A percentile compares a stretch with the other conserved stretches of the same genome.
phyloP scores from a whole-genome alignment of 768 basidiomycete genomes.

The Trametes meyenii region DNA sequence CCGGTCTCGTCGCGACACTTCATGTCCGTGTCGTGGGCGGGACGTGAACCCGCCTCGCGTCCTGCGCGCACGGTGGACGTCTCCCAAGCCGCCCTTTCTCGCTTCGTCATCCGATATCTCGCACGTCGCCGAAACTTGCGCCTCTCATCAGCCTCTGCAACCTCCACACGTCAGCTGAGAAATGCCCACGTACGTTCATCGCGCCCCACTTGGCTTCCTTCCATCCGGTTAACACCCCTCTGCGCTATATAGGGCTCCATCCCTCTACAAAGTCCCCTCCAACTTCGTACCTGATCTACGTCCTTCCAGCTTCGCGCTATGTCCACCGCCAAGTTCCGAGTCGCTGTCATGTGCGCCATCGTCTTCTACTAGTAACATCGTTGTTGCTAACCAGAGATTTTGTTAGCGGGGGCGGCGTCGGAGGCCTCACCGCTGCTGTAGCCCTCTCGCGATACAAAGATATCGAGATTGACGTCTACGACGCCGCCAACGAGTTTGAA shows the following conservation, averaged over 20 bases:
- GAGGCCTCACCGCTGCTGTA: constrained; percentile 34
- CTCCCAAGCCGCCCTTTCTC: background rate
- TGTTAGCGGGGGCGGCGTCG: constrained; percentile 35
- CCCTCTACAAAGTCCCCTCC: constrained; percentile 1
- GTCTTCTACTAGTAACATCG: background rate
- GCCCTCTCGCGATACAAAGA: constrained; percentile 32
- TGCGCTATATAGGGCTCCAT: constrained; percentile 5
- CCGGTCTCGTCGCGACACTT: constrained; percentile 17
- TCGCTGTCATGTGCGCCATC: constrained; percentile 55
- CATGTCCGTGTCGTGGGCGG: background rate
- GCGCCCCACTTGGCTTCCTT: constrained; percentile 9
- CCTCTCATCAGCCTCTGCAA: background rate
- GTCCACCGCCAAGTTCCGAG: constrained; percentile 42
- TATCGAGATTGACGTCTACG: constrained; percentile 38
- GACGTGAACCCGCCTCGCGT: background rate
- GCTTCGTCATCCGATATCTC: background rate
- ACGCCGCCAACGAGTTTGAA: constrained; percentile 33
- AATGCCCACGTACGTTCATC: constrained; percentile 4
- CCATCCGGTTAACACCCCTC: background rate
- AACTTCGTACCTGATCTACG: constrained; percentile 9
- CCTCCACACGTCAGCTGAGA: constrained; percentile 2
- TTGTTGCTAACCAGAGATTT: constrained; percentile 23
- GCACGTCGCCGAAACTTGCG: too few species aligned
- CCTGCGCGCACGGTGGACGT: background rate
- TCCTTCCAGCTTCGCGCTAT: background rate